These are phyloP conservation scores for Eucalyptus microcorys DNA, from an alignment of 345 rosid species.

Conservation along the genomic window DNA sequence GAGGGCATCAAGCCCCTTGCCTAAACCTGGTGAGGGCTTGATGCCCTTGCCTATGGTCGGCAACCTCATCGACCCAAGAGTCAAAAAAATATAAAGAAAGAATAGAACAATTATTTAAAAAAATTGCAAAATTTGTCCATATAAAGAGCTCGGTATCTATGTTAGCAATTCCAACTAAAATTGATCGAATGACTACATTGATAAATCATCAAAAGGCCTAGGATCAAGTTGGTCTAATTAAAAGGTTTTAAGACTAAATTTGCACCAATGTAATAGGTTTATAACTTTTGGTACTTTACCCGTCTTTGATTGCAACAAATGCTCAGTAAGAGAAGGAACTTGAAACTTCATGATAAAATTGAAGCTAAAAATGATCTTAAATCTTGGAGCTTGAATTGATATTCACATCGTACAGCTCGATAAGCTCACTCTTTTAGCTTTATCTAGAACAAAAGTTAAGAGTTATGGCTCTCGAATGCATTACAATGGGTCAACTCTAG, in stretches of 20 bases:
- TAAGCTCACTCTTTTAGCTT: not conserved
- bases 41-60: not conserved
- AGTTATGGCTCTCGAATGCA: not conserved
- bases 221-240: too few species aligned
- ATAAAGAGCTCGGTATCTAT: not conserved
- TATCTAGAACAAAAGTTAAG: not conserved
- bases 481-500: not conserved
- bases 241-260: too few species aligned
- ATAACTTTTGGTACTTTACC: not conserved
- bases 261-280: too few species aligned
- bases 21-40: not conserved
- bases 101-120: too few species aligned
- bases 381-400: not conserved
- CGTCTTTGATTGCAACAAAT: not conserved
- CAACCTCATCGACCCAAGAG: accelerated
- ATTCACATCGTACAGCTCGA: not conserved
- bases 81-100: not conserved
- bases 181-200: too few species aligned
- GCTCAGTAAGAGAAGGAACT: not conserved
- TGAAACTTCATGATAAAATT: not conserved
- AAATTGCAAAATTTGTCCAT: not conserved
- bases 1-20: not conserved
- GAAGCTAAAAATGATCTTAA: not conserved
- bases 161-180: too few species aligned
- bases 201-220: not conserved